Percentiles rank a stretch among this genome's conserved stretches.
Evolutionary conservation across 2,329 filamentous ascomycete species (phyloP).

Genomic region (Fusarium sp.): DNA sequence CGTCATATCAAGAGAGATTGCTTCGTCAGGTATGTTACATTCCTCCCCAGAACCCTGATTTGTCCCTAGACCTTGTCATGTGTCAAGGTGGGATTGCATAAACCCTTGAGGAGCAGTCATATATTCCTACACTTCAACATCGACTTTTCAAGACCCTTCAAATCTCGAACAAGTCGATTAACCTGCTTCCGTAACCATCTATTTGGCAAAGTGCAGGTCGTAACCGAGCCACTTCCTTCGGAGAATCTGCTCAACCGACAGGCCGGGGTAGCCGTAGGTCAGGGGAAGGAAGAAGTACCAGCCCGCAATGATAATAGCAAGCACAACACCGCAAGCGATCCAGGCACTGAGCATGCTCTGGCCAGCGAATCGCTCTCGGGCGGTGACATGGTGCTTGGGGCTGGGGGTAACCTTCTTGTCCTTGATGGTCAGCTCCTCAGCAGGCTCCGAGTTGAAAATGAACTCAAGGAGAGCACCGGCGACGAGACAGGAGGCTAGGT

Average conservation of each 20-base stretch:
- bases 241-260: slow-evolving; percentile 81
- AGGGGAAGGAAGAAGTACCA: slow-evolving; percentile 96
- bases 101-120: neutral
- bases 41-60: slow-evolving; percentile 7
- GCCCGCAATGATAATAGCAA: slow-evolving; percentile 76
- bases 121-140: neutral
- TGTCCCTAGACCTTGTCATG: slow-evolving; percentile 10
- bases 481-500: slow-evolving; percentile 90
- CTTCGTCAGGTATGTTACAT: slow-evolving; percentile 22
- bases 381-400: slow-evolving; percentile 75
- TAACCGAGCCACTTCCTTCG: slow-evolving; percentile 96
- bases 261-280: slow-evolving; percentile 93
- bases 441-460: slow-evolving; percentile 90
- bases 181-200: slow-evolving; percentile 48
- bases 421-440: slow-evolving; percentile 65
- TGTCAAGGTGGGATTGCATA: slow-evolving; percentile 2
- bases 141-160: neutral
- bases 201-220: slow-evolving; percentile 99
- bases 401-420: slow-evolving; percentile 59
- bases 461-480: slow-evolving; percentile 94
- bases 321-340: slow-evolving; percentile 79
- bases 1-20: slow-evolving; percentile 30
- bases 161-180: neutral
- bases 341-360: slow-evolving; percentile 84
- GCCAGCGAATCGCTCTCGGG: slow-evolving; percentile 82